These are phyloP conservation scores for Penicillium sp. DNA, from an alignment of 2,329 filamentous ascomycete species.

Conservation along the genomic window DNA sequence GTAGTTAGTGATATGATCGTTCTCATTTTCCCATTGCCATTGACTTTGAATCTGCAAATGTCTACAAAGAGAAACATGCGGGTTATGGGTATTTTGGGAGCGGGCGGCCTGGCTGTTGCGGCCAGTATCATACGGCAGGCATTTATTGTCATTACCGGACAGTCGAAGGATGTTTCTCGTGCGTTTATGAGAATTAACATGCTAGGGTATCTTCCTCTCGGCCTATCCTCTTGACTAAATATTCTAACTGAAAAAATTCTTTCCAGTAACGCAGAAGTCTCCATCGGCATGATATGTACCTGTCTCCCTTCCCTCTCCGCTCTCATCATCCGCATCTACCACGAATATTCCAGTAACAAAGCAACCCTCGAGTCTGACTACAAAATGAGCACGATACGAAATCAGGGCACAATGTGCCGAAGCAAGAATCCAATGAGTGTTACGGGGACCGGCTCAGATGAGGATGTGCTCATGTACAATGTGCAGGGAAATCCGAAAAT, in stretches of 20 bases:
- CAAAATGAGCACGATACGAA: slow-evolving; percentile 22
- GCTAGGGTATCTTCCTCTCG: slow-evolving; percentile 33
- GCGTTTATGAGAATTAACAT: slow-evolving; percentile 33
- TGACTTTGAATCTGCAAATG: slow-evolving; percentile 46
- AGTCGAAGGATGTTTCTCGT: slow-evolving; percentile 25
- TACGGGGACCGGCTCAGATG: slow-evolving; percentile 21
- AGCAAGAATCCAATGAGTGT: slow-evolving; percentile 18
- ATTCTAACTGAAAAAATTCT: slow-evolving; percentile 29
- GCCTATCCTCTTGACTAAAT: slow-evolving; percentile 21
- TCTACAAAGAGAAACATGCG: slow-evolving; percentile 47
- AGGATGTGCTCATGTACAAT: slow-evolving; percentile 28
- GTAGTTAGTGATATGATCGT: slow-evolving; percentile 57
- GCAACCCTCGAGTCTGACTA: slow-evolving; percentile 19
- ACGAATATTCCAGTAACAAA: slow-evolving; percentile 28
- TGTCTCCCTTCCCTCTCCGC: slow-evolving; percentile 41
- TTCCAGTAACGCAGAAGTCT: slow-evolving; percentile 39
- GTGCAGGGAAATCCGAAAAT: slow-evolving; percentile 27
- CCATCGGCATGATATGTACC: slow-evolving; percentile 42
- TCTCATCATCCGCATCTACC: slow-evolving; percentile 34
- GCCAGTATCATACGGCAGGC: slow-evolving; percentile 30
- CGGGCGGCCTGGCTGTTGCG: slow-evolving; percentile 40
- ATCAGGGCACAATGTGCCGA: slow-evolving; percentile 12
- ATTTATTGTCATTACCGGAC: slow-evolving; percentile 24
- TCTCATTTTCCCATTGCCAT: slow-evolving; percentile 51
- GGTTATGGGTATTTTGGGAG: slow-evolving; percentile 49